These are phyloP conservation scores for Microsporum ferrugineum DNA, from an alignment of 2,329 filamentous ascomycete genomes.

Conservation along the genomic window DNA sequence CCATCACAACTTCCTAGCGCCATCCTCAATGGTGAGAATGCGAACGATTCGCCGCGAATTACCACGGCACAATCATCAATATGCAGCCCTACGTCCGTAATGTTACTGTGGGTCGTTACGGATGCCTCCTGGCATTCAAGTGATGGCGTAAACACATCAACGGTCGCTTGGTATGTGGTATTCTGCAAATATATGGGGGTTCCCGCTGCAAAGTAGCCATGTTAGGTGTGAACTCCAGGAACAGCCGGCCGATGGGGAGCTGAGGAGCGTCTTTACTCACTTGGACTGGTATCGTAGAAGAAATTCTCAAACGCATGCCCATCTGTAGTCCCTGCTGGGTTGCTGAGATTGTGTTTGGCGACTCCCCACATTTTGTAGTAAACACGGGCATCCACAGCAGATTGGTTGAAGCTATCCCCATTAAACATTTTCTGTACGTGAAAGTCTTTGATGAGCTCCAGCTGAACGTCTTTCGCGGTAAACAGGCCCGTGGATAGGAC, in stretches of 20 bases:
- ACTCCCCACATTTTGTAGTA: neutral
- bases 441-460: neutral
- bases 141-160: neutral
- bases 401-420: neutral
- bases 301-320: neutral
- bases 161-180: neutral
- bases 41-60: neutral
- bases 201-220: no score
- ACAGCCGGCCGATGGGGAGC: no score
- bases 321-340: neutral
- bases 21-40: neutral
- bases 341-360: neutral
- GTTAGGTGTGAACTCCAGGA: no score
- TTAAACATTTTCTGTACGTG: neutral
- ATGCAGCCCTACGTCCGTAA: neutral
- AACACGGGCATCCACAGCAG: neutral
- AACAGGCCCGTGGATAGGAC: slow-evolving; percentile 4
- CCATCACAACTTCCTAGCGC: no score
- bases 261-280: neutral
- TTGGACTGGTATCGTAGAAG: neutral
- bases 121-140: neutral
- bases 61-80: neutral
- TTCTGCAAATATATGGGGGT: neutral
- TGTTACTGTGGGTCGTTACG: neutral
- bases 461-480: neutral